Percentiles rank a stretch among this genome's conserved stretches.
Conservation (phyloP, 495 filamentous ascomycete genomes). For the Parathielavia appendiculata region DNA sequence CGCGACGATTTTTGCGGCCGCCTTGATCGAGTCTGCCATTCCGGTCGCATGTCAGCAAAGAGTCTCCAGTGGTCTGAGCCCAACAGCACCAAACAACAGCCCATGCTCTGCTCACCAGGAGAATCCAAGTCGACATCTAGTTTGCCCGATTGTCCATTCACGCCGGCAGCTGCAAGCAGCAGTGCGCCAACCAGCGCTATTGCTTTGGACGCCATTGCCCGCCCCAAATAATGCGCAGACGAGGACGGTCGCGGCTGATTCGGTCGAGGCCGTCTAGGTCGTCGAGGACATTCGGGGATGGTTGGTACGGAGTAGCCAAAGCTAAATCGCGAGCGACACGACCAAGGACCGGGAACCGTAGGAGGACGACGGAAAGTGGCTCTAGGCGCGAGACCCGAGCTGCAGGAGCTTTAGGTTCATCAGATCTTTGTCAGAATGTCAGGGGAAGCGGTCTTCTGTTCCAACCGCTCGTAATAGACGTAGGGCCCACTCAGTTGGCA, state of each 20-base stretch:
- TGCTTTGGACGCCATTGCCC: slow-evolving; percentile 3
- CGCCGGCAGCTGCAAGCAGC: slow-evolving; percentile 10
- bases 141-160: slow-evolving; percentile 12
- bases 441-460: not conserved
- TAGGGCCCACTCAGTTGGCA: slow-evolving; percentile 10
- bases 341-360: not conserved
- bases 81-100: not conserved
- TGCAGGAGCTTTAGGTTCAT: not conserved
- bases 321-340: not conserved
- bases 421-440: not conserved
- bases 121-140: slow-evolving; percentile 20
- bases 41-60: not conserved
- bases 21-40: slow-evolving; percentile 24
- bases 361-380: not conserved
- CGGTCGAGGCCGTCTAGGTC: not conserved
- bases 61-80: not conserved
- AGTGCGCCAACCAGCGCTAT: slow-evolving; percentile 12
- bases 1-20: slow-evolving; percentile 28
- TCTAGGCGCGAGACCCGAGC: slow-evolving; percentile 7
- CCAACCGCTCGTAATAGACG: slow-evolving; percentile 5
- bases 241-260: not conserved
- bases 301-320: not conserved
- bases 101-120: slow-evolving; percentile 32
- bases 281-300: not conserved
- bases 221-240: slow-evolving; percentile 3